Percentiles rank a stretch among this genome's conserved stretches.
Conservation (phyloP, 2,329 filamentous ascomycete genomes). For the Lasiodiplodia hormozganensis region DNA sequence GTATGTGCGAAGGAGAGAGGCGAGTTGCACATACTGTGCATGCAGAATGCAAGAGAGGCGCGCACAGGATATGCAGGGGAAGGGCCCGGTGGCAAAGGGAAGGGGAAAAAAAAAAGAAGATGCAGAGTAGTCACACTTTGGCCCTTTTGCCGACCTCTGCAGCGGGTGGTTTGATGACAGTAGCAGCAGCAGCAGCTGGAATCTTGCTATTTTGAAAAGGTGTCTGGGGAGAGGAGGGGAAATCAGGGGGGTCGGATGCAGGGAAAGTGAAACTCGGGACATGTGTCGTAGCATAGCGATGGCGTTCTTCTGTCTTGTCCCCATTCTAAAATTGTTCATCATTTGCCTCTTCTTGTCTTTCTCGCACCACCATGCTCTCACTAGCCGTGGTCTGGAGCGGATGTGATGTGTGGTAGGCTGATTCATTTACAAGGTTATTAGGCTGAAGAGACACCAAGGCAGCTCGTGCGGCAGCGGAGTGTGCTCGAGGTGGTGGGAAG, state of each 20-base stretch:
- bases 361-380: not conserved
- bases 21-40: too few relatives aligned
- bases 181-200: not conserved
- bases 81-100: not conserved
- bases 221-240: not conserved
- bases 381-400: not conserved
- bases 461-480: not conserved
- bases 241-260: not conserved
- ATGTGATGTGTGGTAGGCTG: not conserved
- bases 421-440: not conserved
- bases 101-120: not conserved
- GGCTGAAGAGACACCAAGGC: not conserved
- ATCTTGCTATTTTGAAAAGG: not conserved
- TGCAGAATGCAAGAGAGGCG: not conserved
- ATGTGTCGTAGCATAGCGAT: slow-evolving; percentile 23
- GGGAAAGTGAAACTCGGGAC: slow-evolving; percentile 27
- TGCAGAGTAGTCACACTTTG: too few relatives aligned
- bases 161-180: not conserved
- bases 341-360: not conserved
- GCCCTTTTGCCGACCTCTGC: too few relatives aligned
- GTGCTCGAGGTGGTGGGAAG: not conserved
- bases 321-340: slow-evolving; percentile 1
- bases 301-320: slow-evolving; percentile 20
- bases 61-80: slow-evolving; percentile 31
- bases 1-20: slow-evolving; percentile 31